A percentile compares a stretch with the other conserved stretches of the same genome.
Evolutionary conservation across 352 stramenopile species (phyloP).

Genomic region (Globisporangium nodosum): DNA sequence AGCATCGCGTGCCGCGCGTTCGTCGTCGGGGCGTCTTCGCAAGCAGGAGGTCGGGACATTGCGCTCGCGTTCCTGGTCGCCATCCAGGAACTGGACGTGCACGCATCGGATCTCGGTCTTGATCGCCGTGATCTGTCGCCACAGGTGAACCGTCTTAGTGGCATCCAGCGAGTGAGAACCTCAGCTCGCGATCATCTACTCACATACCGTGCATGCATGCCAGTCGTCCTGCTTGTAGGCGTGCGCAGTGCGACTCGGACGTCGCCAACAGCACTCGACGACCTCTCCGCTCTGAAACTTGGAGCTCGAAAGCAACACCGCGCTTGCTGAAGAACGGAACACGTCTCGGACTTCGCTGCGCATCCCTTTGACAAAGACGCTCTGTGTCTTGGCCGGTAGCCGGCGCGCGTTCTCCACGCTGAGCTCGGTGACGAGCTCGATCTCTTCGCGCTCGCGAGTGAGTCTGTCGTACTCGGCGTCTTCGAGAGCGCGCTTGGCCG

Average conservation of each 20-base stretch:
- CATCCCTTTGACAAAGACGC: conserved; percentile 36
- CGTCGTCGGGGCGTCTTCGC: conserved; percentile 24
- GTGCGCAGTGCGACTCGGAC: conserved; percentile 27
- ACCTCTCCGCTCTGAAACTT: conserved; percentile 27
- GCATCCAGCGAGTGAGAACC: not conserved
- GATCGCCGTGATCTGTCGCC: conserved; percentile 18
- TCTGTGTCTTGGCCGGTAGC: conserved; percentile 32
- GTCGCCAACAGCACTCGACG: conserved; percentile 49
- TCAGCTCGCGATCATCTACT: not conserved
- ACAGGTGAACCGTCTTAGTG: not conserved
- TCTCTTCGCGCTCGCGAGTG: conserved; percentile 21
- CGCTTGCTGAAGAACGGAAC: conserved; percentile 15
- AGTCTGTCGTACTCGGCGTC: conserved; percentile 34
- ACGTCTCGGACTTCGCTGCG: conserved; percentile 29
- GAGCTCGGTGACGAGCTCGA: conserved; percentile 30
- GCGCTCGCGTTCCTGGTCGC: conserved; percentile 37
- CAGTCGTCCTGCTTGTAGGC: conserved; percentile 19
- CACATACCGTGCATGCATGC: conserved; percentile 3
- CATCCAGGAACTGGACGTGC: conserved; percentile 44
- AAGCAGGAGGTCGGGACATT: conserved; percentile 35
- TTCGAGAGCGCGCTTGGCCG: conserved; percentile 37
- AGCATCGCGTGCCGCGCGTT: conserved; percentile 13
- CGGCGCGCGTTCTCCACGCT: conserved; percentile 32
- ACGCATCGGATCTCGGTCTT: conserved; percentile 15
- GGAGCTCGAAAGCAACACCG: not conserved